Conservation (phyloP, 176 grass and related monocot genomes). For the Olyra latifolia region DNA sequence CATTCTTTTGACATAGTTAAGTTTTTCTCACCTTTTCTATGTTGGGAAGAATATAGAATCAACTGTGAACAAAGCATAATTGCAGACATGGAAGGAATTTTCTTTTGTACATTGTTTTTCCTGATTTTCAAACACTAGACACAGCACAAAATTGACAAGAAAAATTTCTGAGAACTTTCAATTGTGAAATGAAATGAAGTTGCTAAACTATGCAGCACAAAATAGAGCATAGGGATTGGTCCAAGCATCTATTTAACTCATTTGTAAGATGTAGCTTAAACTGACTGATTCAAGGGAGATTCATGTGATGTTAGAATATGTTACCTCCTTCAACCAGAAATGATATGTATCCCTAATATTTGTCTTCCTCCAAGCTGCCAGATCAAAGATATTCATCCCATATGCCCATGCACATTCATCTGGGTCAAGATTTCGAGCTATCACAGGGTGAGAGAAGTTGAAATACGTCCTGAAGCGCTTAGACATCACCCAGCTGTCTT, state of each 20-base stretch:
- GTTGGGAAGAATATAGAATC: neutral
- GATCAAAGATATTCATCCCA: slow-evolving; percentile 92
- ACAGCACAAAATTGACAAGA: slow-evolving; percentile 12
- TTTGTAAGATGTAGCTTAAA: neutral
- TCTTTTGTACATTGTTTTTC: neutral
- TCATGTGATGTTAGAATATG: slow-evolving; percentile 3
- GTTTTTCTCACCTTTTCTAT: neutral
- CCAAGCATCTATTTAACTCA: slow-evolving; percentile 9
- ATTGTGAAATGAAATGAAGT: slow-evolving; percentile 14
- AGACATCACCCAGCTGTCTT: slow-evolving; percentile 93
- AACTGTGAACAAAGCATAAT: neutral
- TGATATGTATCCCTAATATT: slow-evolving; percentile 88
- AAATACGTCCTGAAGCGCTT: slow-evolving; percentile 93
- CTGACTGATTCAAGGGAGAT: slow-evolving; percentile 3
- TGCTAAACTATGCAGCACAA: neutral
- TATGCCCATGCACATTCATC: slow-evolving; percentile 94
- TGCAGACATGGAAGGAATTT: neutral
- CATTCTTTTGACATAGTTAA: neutral
- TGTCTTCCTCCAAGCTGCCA: slow-evolving; percentile 80
- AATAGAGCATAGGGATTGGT: neutral
- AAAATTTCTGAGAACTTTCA: slow-evolving; percentile 22
- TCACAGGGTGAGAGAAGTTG: slow-evolving; percentile 86
- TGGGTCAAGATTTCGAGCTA: slow-evolving; percentile 74
- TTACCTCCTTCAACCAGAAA: slow-evolving; percentile 95
- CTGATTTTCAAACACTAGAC: neutral